These are phyloP conservation scores for Phytophthora hybrid DNA, from an alignment of 352 stramenopile species.

Conservation along the genomic window DNA sequence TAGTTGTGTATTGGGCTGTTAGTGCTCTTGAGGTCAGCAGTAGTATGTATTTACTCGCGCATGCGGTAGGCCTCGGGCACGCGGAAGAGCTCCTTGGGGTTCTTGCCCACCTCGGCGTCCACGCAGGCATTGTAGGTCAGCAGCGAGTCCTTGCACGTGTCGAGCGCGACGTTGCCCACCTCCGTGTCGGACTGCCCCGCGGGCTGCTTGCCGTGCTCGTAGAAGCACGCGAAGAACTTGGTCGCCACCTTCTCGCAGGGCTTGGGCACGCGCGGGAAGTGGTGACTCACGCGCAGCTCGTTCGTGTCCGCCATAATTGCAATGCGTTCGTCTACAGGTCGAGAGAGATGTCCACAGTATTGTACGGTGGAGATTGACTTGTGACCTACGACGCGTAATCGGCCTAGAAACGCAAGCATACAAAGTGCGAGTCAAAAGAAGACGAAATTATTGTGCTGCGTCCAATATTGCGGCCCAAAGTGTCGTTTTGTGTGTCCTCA, in stretches of 20 bases:
- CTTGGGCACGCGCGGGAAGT: conserved; percentile 83
- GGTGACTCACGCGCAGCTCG: conserved; percentile 66
- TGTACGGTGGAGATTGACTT: conserved; percentile 41
- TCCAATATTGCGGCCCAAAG: conserved; percentile 2
- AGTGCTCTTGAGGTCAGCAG: background rate
- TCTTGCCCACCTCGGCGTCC: conserved; percentile 57
- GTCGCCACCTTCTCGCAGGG: conserved; percentile 74
- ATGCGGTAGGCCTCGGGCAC: conserved; percentile 84
- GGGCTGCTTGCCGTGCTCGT: conserved; percentile 82
- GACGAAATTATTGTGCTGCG: background rate
- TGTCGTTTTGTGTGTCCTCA: conserved; percentile 22
- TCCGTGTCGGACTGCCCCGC: conserved; percentile 61
- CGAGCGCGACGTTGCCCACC: conserved; percentile 72
- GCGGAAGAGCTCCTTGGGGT: conserved; percentile 81
- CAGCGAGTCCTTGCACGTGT: conserved; percentile 59
- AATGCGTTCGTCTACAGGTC: conserved; percentile 4
- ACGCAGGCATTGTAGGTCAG: conserved; percentile 83
- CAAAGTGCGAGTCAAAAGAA: conserved; percentile 51
- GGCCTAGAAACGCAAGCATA: conserved; percentile 47
- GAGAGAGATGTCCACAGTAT: conserved; percentile 7
- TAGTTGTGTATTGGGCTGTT: conserved; percentile 13
- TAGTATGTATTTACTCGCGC: conserved; percentile 47
- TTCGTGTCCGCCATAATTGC: conserved; percentile 39
- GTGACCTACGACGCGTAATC: conserved; percentile 21
- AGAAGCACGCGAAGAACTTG: conserved; percentile 86